A percentile compares a stretch with the other conserved stretches of the same genome.
Evolutionary conservation across 305 asterid species (phyloP).

Genomic region (Euphrasia arctica): DNA sequence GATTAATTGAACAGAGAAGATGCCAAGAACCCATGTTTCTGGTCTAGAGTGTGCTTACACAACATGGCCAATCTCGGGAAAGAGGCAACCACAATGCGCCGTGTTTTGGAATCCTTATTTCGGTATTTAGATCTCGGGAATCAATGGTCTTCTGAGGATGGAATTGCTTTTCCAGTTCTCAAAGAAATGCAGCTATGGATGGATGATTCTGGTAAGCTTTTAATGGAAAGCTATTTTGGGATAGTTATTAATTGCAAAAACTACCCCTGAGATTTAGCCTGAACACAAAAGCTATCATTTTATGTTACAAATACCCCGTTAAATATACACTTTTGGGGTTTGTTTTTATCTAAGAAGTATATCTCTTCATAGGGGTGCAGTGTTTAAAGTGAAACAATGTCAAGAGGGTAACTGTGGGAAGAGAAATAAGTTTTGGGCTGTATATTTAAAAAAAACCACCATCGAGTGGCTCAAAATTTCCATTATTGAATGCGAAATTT

Average conservation of each 20-base stretch:
- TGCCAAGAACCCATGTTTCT: slow-evolving; percentile 71
- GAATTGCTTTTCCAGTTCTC: slow-evolving; percentile 86
- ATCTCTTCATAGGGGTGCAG: not conserved
- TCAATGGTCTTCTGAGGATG: slow-evolving; percentile 65
- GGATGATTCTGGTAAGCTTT: slow-evolving; percentile 74
- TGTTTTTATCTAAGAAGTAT: not conserved
- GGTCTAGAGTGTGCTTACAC: slow-evolving; percentile 91
- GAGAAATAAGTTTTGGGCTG: too few species aligned
- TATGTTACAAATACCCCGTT: not conserved
- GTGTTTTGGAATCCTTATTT: slow-evolving; percentile 89
- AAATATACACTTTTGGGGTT: not conserved
- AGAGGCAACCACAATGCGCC: slow-evolving; percentile 97
- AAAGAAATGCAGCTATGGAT: slow-evolving; percentile 85
- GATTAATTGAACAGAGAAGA: slow-evolving; percentile 57
- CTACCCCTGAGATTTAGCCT: not conserved
- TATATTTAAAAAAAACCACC: too few species aligned
- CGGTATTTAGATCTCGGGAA: slow-evolving; percentile 79
- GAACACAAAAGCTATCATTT: not conserved
- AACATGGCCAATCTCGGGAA: slow-evolving; percentile 97
- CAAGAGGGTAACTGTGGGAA: not conserved
- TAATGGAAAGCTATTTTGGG: not conserved
- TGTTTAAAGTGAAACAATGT: not conserved
- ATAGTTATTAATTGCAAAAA: not conserved
- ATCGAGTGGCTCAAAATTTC: too few species aligned
- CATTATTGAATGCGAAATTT: too few species aligned